Conservation (phyloP, 169 alveolate genomes). For the Eimeria mitis region DNA sequence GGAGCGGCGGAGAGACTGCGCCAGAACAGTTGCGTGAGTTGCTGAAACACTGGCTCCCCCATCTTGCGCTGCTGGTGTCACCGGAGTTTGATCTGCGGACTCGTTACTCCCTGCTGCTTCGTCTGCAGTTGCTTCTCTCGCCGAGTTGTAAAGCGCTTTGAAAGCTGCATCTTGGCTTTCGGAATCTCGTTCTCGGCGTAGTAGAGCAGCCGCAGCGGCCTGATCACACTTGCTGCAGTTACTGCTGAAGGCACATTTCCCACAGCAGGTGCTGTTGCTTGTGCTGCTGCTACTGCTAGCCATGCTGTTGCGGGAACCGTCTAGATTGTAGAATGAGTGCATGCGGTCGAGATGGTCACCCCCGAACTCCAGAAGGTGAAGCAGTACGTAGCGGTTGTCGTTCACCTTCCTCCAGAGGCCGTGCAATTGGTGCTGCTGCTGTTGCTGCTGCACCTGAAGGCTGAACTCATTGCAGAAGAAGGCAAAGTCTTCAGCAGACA, state of each 20-base stretch:
- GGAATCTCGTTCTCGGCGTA: conserved; percentile 9
- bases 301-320: conserved; percentile 2
- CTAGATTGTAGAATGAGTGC: conserved; percentile 17
- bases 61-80: neutral
- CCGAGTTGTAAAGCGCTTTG: neutral
- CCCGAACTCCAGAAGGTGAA: conserved; percentile 81
- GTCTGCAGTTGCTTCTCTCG: neutral
- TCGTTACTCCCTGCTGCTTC: neutral
- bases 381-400: conserved; percentile 70
- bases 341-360: conserved; percentile 83
- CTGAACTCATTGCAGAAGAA: conserved; percentile 81
- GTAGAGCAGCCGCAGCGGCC: conserved; percentile 36
- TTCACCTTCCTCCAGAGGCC: conserved; percentile 15
- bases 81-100: neutral
- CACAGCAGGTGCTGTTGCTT: conserved; percentile 1
- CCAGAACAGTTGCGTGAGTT: conserved; percentile 10
- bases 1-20: conserved; percentile 55
- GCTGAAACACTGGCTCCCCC: neutral
- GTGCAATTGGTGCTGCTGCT: neutral
- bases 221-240: conserved; percentile 47
- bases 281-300: neutral
- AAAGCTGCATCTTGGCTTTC: no score
- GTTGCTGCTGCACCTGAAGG: conserved; percentile 3
- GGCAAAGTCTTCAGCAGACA: conserved; percentile 77
- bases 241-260: neutral